A percentile compares a stretch with the other conserved stretches of the same genome.
Evolutionary conservation across 108 stramenopile genomes (phyloP).

Genomic region (Nitzschia sp.): DNA sequence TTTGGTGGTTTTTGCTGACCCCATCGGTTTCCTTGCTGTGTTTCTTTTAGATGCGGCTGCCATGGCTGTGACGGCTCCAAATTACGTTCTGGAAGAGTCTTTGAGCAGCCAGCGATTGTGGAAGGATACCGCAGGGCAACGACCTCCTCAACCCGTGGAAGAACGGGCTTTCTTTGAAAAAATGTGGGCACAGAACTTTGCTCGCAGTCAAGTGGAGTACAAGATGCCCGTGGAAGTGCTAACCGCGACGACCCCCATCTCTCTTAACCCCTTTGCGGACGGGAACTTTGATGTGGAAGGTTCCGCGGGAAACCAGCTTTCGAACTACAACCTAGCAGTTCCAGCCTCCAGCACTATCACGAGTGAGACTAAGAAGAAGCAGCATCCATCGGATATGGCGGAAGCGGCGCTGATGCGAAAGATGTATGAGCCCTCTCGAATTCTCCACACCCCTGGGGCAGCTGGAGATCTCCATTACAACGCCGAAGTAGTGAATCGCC

Average conservation of each 20-base stretch:
- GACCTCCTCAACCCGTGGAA: slow-evolving; percentile 92
- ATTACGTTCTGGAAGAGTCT: slow-evolving; percentile 91
- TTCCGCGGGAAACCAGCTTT: slow-evolving; percentile 6
- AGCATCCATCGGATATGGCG: slow-evolving; percentile 51
- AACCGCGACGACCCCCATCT: slow-evolving; percentile 80
- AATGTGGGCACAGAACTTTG: slow-evolving; percentile 94
- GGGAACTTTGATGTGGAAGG: slow-evolving; percentile 49
- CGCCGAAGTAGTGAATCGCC: slow-evolving; percentile 8
- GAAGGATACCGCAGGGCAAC: slow-evolving; percentile 89
- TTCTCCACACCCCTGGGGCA: neutral
- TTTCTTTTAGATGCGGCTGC: slow-evolving; percentile 46
- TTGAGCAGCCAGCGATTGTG: slow-evolving; percentile 82
- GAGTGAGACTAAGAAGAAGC: slow-evolving; percentile 5
- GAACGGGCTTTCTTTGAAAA: slow-evolving; percentile 92
- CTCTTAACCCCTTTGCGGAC: slow-evolving; percentile 75
- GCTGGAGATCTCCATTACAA: neutral
- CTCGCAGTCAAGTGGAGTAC: slow-evolving; percentile 80
- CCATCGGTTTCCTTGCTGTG: neutral
- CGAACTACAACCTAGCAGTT: slow-evolving; percentile 45
- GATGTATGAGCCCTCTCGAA: slow-evolving; percentile 30
- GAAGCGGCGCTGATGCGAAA: slow-evolving; percentile 64
- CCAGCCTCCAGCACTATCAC: neutral
- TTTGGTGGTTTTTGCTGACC: neutral
- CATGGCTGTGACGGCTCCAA: slow-evolving; percentile 88
- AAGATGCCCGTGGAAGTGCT: slow-evolving; percentile 73